Evolutionary conservation across 2,329 filamentous ascomycete species (phyloP).

Genomic region (Cladobotryum protrusum): DNA sequence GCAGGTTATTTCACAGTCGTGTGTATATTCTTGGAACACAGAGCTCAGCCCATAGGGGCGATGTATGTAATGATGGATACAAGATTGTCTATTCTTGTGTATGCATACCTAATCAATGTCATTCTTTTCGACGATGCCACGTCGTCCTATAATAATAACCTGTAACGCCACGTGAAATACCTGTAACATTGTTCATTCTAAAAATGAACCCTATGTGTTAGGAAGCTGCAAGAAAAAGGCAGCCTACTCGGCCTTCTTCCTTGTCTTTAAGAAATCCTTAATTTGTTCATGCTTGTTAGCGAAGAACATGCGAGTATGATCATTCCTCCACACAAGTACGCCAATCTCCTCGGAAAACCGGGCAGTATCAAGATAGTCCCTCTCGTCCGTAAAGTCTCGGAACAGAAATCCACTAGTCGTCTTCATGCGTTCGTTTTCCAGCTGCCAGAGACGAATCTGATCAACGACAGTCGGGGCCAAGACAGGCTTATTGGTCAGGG

Average conservation of each 20-base stretch:
- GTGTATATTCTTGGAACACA: background rate
- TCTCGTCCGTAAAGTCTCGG: constrained; percentile 70
- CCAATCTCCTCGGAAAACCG: constrained; percentile 86
- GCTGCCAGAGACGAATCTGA: constrained; percentile 95
- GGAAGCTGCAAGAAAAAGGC: background rate
- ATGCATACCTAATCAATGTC: background rate
- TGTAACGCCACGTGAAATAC: background rate
- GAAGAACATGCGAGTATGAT: constrained; percentile 78
- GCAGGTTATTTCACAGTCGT: background rate
- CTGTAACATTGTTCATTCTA: background rate
- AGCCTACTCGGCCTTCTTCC: constrained; percentile 43
- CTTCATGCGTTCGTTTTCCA: constrained; percentile 92
- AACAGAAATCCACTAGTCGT: constrained; percentile 79
- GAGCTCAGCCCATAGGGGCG: background rate
- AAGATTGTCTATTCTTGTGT: background rate
- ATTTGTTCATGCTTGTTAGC: constrained; percentile 88
- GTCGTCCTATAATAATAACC: background rate
- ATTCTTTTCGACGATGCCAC: background rate
- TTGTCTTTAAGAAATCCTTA: constrained; percentile 66
- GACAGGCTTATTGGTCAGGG: constrained; percentile 56
- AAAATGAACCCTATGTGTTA: background rate
- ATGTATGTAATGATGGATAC: background rate
- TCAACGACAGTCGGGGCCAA: constrained; percentile 94
- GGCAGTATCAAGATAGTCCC: constrained; percentile 64
- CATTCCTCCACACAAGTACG: constrained; percentile 81